phyloP scores from a whole-genome alignment of 192 early-diverging fungal genomes.

The Podila verticillata region DNA sequence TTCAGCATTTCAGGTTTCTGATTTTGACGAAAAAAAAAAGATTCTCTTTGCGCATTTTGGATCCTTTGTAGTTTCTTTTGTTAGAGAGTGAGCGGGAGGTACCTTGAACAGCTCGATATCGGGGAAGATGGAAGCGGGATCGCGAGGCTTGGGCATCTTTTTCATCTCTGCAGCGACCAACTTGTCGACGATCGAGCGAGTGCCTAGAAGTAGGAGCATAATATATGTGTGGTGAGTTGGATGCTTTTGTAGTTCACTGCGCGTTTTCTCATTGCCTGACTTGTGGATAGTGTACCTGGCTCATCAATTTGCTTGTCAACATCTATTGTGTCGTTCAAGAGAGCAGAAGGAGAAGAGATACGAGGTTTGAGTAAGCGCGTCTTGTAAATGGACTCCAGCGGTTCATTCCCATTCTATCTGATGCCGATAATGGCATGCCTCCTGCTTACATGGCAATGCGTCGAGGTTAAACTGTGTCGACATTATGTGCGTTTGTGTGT shows the following conservation, averaged over 20 bases:
- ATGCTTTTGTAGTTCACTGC: not conserved
- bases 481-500: constrained; percentile 18
- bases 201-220: constrained; percentile 30
- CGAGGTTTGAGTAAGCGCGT: not conserved
- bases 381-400: no score
- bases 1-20: not conserved
- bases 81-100: not conserved
- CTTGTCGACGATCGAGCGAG: constrained; percentile 59
- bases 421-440: not conserved
- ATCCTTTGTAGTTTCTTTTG: no score
- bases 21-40: not conserved
- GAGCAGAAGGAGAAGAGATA: not conserved
- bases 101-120: constrained; percentile 59
- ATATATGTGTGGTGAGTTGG: not conserved
- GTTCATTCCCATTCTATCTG: not conserved
- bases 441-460: constrained; percentile 58
- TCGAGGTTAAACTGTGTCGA: constrained; percentile 41
- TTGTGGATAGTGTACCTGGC: constrained; percentile 36
- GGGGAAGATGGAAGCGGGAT: constrained; percentile 49
- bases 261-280: not conserved
- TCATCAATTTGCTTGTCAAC: constrained; percentile 63
- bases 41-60: no score
- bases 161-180: constrained; percentile 66
- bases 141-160: constrained; percentile 52
- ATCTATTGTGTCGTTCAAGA: constrained; percentile 42